Percentiles rank a stretch among this genome's conserved stretches.
These are phyloP conservation scores for Gamarada debralockiae DNA, from an alignment of 495 filamentous ascomycete genomes.

Conservation along the genomic window DNA sequence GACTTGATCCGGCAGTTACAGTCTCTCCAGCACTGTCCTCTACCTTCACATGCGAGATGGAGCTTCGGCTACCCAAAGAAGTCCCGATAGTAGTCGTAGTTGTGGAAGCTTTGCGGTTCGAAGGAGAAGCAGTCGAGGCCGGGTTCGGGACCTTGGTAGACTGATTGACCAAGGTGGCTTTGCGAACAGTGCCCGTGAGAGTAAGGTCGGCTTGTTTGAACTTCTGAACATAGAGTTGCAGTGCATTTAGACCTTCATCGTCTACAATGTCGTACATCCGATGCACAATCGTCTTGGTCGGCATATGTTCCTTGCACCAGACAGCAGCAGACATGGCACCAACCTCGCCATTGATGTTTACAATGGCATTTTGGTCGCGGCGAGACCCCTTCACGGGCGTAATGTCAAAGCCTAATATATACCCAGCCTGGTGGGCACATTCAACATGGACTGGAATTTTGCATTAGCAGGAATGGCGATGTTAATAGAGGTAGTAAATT, in stretches of 20 bases:
- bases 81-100: conserved; percentile 3
- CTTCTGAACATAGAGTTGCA: conserved; percentile 80
- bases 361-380: conserved; percentile 66
- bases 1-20: neutral
- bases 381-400: conserved; percentile 85
- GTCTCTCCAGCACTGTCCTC: conserved; percentile 7
- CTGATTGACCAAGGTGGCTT: conserved; percentile 47
- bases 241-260: conserved; percentile 59
- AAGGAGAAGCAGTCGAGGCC: neutral
- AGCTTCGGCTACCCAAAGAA: conserved; percentile 6
- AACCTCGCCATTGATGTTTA: conserved; percentile 70
- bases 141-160: conserved; percentile 22
- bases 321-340: conserved; percentile 75
- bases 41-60: conserved; percentile 35
- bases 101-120: conserved; percentile 23
- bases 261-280: conserved; percentile 69
- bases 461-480: conserved; percentile 4
- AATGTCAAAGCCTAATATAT: conserved; percentile 84
- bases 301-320: conserved; percentile 85
- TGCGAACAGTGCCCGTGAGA: conserved; percentile 85
- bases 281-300: conserved; percentile 66
- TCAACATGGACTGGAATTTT: conserved; percentile 71
- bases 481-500: conserved; percentile 28
- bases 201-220: conserved; percentile 94
- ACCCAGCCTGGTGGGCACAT: conserved; percentile 82